Evolutionary conservation across 805 yeast genomes (phyloP).

Genomic region (Metschnikowia koreensis): DNA sequence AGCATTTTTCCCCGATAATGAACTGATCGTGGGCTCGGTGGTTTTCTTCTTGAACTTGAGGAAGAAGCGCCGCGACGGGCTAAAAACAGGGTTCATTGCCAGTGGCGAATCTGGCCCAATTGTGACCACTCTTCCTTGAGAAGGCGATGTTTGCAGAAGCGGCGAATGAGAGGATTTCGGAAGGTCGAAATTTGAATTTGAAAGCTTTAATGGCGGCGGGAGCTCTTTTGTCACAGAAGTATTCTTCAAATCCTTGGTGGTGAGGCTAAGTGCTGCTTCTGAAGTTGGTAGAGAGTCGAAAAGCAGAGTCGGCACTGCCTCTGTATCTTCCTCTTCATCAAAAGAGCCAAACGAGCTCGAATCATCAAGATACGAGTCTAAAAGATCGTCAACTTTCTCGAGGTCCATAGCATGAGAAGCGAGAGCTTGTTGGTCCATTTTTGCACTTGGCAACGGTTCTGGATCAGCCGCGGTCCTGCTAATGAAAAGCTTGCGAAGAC

Average conservation of each 20-base stretch:
- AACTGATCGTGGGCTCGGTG: conserved; percentile 27
- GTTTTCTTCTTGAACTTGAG: conserved; percentile 24
- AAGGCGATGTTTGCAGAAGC: conserved; percentile 5
- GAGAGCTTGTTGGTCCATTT: neutral
- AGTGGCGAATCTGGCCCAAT: conserved; percentile 42
- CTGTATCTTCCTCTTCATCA: conserved; percentile 15
- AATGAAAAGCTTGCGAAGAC: conserved; percentile 28
- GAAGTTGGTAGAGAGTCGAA: conserved; percentile 2
- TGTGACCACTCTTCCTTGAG: conserved; percentile 25
- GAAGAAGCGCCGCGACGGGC: conserved; percentile 40
- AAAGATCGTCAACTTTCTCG: conserved; percentile 41
- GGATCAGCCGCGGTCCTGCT: conserved; percentile 16
- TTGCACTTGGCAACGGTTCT: neutral
- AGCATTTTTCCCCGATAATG: conserved; percentile 24
- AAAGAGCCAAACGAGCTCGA: conserved; percentile 27
- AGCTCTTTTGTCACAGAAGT: neutral
- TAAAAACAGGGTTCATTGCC: conserved; percentile 30
- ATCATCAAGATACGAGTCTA: conserved; percentile 43
- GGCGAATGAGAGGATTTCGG: neutral
- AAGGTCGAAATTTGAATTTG: conserved; percentile 12
- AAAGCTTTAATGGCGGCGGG: conserved; percentile 17
- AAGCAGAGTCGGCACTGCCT: neutral
- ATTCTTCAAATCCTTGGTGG: no score
- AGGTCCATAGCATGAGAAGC: conserved; percentile 16
- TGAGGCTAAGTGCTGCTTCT: no score